These are phyloP conservation scores for Tetrapisispora phaffii DNA, from an alignment of 805 yeast genomes.

Conservation along the genomic window DNA sequence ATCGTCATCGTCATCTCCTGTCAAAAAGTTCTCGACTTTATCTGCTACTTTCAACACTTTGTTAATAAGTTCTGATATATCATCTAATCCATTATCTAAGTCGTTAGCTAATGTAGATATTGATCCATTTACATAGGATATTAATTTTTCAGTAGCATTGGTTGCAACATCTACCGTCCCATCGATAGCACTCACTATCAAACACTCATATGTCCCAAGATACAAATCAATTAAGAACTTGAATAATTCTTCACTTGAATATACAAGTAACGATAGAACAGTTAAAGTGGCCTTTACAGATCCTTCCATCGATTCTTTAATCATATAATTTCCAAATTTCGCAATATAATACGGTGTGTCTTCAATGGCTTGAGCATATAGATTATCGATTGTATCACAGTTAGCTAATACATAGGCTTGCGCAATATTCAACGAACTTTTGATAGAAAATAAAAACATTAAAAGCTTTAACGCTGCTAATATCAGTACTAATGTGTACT, in stretches of 20 bases:
- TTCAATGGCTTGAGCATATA: conserved; percentile 26
- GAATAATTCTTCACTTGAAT: conserved; percentile 49
- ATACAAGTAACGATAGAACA: conserved; percentile 38
- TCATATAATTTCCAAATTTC: conserved; percentile 41
- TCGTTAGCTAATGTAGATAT: conserved; percentile 45
- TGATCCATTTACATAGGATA: conserved; percentile 53
- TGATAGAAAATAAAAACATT: conserved; percentile 44
- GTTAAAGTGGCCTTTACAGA: conserved; percentile 39
- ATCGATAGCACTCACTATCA: conserved; percentile 62
- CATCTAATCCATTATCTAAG: conserved; percentile 56
- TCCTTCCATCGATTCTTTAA: conserved; percentile 39
- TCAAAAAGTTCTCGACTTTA: conserved; percentile 47
- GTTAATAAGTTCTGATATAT: conserved; percentile 49
- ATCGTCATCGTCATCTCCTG: conserved; percentile 31
- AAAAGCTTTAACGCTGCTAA: conserved; percentile 51
- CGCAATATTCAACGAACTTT: conserved; percentile 34
- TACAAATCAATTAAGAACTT: conserved; percentile 61
- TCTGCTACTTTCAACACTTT: conserved; percentile 42
- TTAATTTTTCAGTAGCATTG: conserved; percentile 57
- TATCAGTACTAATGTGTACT: conserved; percentile 45
- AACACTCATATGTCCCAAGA: conserved; percentile 80
- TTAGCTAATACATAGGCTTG: conserved; percentile 32
- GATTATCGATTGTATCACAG: conserved; percentile 40
- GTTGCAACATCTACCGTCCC: conserved; percentile 65
- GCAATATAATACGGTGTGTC: conserved; percentile 52